Conservation (phyloP, 352 stramenopile genomes). For the Globisporangium solare region DNA sequence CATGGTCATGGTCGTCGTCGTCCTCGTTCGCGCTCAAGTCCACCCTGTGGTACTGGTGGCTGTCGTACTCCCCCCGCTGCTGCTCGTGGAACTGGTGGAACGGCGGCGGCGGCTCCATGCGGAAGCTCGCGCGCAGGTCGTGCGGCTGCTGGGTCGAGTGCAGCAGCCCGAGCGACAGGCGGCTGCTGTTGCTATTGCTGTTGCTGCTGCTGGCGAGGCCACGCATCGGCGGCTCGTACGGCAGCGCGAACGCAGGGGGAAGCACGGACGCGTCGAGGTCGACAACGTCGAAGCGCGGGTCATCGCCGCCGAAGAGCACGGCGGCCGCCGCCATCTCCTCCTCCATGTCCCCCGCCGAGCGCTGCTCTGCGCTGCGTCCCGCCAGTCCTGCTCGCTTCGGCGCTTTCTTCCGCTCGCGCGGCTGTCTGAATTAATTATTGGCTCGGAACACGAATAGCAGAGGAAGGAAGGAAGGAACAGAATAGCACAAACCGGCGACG, state of each 20-base stretch:
- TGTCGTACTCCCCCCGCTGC: background rate
- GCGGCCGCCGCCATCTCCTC: slow-evolving; percentile 50
- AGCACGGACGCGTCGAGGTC: slow-evolving; percentile 42
- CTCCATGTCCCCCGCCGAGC: slow-evolving; percentile 26
- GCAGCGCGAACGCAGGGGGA: slow-evolving; percentile 32
- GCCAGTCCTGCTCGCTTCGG: background rate
- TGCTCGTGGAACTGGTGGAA: background rate
- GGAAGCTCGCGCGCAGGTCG: background rate
- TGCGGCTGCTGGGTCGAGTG: background rate
- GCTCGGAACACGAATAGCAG: no score
- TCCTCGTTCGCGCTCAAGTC: no score
- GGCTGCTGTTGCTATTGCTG: background rate
- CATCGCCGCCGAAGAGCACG: slow-evolving; percentile 45
- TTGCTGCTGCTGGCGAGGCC: background rate
- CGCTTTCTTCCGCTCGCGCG: no score
- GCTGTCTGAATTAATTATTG: no score
- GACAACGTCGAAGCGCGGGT: slow-evolving; percentile 50
- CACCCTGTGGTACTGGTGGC: no score
- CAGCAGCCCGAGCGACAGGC: background rate
- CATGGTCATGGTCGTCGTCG: no score
- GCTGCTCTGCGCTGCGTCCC: no score
- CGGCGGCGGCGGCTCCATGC: no score
- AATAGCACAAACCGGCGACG: no score
- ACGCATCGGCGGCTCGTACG: slow-evolving; percentile 4
- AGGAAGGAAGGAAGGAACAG: no score